Evolutionary conservation across 2,329 filamentous ascomycete species (phyloP).

Genomic region (Colletotrichum neosansevieriae): DNA sequence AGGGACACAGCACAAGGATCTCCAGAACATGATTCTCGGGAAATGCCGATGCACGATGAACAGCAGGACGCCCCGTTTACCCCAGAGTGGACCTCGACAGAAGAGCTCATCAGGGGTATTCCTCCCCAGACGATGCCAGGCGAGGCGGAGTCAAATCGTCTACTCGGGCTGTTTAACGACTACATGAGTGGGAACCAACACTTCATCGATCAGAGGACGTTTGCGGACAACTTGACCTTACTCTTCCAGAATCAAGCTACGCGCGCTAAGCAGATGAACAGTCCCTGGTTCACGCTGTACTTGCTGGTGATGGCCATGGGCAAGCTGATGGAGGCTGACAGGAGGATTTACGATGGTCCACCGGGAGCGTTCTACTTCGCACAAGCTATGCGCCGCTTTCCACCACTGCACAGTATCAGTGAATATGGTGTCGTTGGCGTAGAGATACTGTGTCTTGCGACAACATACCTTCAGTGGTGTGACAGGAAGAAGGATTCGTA

Average conservation of each 20-base stretch:
- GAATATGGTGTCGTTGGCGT: constrained; percentile 45
- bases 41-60: constrained; percentile 12
- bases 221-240: constrained; percentile 44
- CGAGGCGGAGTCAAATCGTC: constrained; percentile 41
- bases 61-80: constrained; percentile 27
- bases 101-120: constrained; percentile 36
- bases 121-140: constrained; percentile 31
- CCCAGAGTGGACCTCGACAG: constrained; percentile 35
- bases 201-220: constrained; percentile 46
- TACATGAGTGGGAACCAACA: constrained; percentile 47
- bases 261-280: constrained; percentile 41
- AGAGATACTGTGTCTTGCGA: constrained; percentile 45
- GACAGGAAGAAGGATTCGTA: constrained; percentile 47
- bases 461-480: constrained; percentile 47
- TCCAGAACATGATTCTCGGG: constrained; percentile 23
- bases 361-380: constrained; percentile 46
- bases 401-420: constrained; percentile 44
- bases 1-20: constrained; percentile 20
- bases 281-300: constrained; percentile 46
- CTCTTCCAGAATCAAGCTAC: constrained; percentile 44
- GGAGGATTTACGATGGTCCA: constrained; percentile 38
- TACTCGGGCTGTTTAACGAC: constrained; percentile 44
- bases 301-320: constrained; percentile 48
- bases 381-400: constrained; percentile 45
- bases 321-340: constrained; percentile 44